Conservation (phyloP, 352 stramenopile genomes). For the Phytopythium aichiense region DNA sequence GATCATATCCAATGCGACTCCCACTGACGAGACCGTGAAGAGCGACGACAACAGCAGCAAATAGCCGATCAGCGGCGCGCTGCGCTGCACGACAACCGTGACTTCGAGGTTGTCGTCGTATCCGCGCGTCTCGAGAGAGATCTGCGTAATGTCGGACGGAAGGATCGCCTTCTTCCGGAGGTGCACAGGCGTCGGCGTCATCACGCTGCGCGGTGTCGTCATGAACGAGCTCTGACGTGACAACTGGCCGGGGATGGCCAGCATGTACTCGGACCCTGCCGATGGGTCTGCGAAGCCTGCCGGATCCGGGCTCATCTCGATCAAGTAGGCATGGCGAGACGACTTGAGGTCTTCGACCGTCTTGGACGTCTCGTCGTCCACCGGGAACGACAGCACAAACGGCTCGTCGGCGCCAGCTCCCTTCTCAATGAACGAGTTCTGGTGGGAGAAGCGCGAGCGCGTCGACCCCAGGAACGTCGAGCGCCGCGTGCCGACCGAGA, state of each 20-base stretch:
- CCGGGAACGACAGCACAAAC: constrained; percentile 75
- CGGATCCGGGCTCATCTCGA: constrained; percentile 68
- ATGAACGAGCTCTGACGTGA: constrained; percentile 7
- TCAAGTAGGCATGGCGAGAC: constrained; percentile 69
- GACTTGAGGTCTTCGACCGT: constrained; percentile 43
- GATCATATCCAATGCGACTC: constrained; percentile 69
- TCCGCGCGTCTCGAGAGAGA: constrained; percentile 64
- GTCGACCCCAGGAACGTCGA: constrained; percentile 44
- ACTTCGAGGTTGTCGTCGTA: constrained; percentile 71
- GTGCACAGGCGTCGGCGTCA: constrained; percentile 30
- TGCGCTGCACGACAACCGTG: constrained; percentile 62
- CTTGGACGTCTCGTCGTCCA: constrained; percentile 61
- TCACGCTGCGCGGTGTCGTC: constrained; percentile 19
- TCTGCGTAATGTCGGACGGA: constrained; percentile 67
- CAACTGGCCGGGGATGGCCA: constrained; percentile 53
- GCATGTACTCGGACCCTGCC: constrained; percentile 54
- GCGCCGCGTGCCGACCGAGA: constrained; percentile 30
- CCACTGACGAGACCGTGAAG: constrained; percentile 74
- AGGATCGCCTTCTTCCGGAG: constrained; percentile 34
- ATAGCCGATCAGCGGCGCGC: constrained; percentile 68
- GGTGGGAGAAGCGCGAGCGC: constrained; percentile 38
- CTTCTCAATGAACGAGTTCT: constrained; percentile 33
- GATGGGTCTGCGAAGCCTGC: constrained; percentile 29
- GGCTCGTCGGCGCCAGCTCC: constrained; percentile 30
- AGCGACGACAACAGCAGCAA: constrained; percentile 57